Base-by-base conservation (phyloP, 2,329 filamentous ascomycete species). In the Trichoderma guizhouense region DNA sequence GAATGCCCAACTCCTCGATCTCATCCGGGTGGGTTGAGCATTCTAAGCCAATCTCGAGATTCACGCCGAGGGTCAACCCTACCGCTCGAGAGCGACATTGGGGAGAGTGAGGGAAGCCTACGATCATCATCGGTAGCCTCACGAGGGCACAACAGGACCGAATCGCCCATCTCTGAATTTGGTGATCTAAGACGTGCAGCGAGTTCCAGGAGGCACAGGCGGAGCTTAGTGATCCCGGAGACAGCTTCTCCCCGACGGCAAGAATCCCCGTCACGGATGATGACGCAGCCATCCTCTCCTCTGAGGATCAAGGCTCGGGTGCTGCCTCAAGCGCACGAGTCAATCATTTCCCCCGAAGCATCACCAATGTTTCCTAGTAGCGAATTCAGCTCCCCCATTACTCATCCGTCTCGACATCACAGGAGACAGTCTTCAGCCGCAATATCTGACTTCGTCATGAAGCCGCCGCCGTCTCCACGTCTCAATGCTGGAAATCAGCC, bases 1-100 rank as follows among this genome's bases (percentile, higher is more conserved):
- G 95, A 97, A 81, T 96, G 94, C 73, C 93, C 93, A 12, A 99
- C 96, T 4, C 96, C 96, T 12, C 91, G 93, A 74, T 98, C 95
- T 0, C 91, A 95, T 77, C 90, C 88, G 60, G 89, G 88, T 32
- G 83, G 85, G 9, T 78, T 85, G 65, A 89, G 87, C 74, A 88
- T 84, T 74, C 82, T 91, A 5, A 85, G 87, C 8, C 89, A 88
- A 69, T 83, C 87, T 66, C 87, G 85, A 30, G 81, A 93, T 69
- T 92, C 90, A 69, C 93, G 95, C 69, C 89, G 94, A 32, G 91
- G 91, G 12, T 79, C 76, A 4, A 95, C 94, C 0, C 86, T 96
- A 74, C 87, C 94, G 63, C 87, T 94, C 36, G 95, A 97, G 76
- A 95, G 93, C 74, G 96, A 99, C 79, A 84, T 90, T 24, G 91